Base-by-base conservation (phyloP, 129 eudicot species). In the Mikania micrantha region DNA sequence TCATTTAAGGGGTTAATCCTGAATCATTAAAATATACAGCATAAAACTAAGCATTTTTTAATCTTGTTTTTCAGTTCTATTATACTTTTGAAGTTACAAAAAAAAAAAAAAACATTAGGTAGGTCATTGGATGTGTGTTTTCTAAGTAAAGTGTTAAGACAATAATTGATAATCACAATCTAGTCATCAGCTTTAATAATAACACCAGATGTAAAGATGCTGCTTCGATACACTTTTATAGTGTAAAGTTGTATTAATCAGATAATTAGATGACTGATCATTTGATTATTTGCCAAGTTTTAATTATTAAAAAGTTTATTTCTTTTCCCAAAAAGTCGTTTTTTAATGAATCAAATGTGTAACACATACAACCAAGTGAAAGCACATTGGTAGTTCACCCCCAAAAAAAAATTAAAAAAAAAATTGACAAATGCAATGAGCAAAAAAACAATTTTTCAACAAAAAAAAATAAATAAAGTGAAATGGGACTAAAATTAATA, bases 1-100 rank as follows among this genome's bases (percentile, higher is more conserved):
- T 88, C 98, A n/a, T 82, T 92, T 64, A 74, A 84, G 15, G 98
- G 84, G 62, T 90, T 88, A 69, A 88, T 84, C 84, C 98, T 91
- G 87, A 52, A 77, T 47, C 5, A 66, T 49, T 19, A 57, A 74
- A 25, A 66, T 60, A 28, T 76, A 67, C 16, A 54, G 9, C 57
- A 40, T 17, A 39, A 73, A 36, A 50, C 11, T 35, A 29, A 20
- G 57, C 32, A 47, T 36, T 57, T 64, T 9, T 42, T 54, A 39
- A 29, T 50, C 16, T 67, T 44, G n/a, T 69, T 42, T 22, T 42
- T 4, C 16, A 22, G 19, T 36, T 34, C 50, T 10, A 28, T 15
- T 3, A 42, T 22, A 17, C 48, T 28, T 62, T 45, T 61, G n/a
- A 64, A 29, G 22, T 45, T 31, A 59, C 31, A 38, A 15, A 50